These are phyloP conservation scores for Solioccasus polychromus DNA, from an alignment of 768 basidiomycete genomes.

Conservation along the genomic window DNA sequence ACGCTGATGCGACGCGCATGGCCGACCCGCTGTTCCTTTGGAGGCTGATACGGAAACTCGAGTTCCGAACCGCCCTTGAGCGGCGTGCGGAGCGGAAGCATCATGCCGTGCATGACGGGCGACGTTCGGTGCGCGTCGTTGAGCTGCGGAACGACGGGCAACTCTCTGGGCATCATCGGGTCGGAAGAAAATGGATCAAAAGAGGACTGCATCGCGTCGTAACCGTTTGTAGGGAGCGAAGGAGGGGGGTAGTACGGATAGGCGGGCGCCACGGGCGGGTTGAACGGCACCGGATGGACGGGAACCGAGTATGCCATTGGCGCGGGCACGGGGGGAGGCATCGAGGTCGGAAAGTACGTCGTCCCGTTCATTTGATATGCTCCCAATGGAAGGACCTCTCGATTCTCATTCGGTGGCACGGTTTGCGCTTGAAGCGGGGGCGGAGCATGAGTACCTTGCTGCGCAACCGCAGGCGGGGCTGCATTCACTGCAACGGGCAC, in stretches of 20 bases:
- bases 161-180: conserved; percentile 3
- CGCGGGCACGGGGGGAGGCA: conserved; percentile 1
- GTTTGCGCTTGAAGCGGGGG: neutral
- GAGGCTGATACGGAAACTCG: conserved; percentile 34
- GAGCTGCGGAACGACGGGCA: conserved; percentile 11
- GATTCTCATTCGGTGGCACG: neutral
- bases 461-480: neutral
- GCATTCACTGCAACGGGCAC: neutral
- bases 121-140: conserved; percentile 6
- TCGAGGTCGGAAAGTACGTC: conserved; percentile 23
- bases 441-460: conserved; percentile 1
- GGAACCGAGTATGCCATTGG: conserved; percentile 7
- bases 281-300: conserved; percentile 5
- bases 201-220: conserved; percentile 3
- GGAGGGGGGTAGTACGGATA: conserved; percentile 13
- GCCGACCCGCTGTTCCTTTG: conserved; percentile 31
- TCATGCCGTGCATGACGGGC: neutral
- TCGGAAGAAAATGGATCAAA: conserved; percentile 25
- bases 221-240: neutral
- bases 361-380: conserved; percentile 28
- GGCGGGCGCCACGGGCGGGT: neutral
- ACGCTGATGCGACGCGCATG: conserved; percentile 42
- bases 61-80: conserved; percentile 3
- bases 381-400: conserved; percentile 11
- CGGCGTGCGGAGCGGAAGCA: neutral